Percentiles rank a stretch among this genome's conserved stretches.
Conservation (phyloP, 1,139 yeast species). For the Komagataea norvegica region DNA sequence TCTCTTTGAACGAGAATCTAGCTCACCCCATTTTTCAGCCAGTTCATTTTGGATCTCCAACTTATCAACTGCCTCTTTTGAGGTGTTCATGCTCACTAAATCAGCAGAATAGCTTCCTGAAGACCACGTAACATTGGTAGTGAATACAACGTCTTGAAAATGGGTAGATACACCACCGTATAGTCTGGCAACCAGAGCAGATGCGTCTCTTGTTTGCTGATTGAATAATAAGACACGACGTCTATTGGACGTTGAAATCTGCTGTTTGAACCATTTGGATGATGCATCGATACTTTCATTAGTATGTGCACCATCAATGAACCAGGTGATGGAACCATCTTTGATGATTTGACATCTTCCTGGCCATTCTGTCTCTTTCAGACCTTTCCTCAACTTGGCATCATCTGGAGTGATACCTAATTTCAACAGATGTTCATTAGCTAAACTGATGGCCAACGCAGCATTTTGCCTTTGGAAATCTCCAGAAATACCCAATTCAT, state of each 20-base stretch:
- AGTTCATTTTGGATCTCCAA: conserved; percentile 77
- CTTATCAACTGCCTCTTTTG: conserved; percentile 69
- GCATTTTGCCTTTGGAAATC: conserved; percentile 85
- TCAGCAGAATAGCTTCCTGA: conserved; percentile 78
- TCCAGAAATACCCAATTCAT: conserved; percentile 75
- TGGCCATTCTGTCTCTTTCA: conserved; percentile 76
- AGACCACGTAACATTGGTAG: conserved; percentile 91
- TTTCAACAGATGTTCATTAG: conserved; percentile 53
- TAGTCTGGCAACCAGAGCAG: conserved; percentile 52
- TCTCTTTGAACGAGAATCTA: conserved; percentile 43
- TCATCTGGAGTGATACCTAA: conserved; percentile 36
- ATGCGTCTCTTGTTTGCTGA: conserved; percentile 90
- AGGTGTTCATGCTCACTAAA: conserved; percentile 77
- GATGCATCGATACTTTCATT: conserved; percentile 79
- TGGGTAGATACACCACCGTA: conserved; percentile 39
- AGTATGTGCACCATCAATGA: conserved; percentile 95
- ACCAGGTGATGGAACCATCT: conserved; percentile 60
- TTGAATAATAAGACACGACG: conserved; percentile 66
- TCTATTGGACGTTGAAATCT: conserved; percentile 12
- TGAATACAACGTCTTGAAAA: conserved; percentile 77
- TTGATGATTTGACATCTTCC: conserved; percentile 84
- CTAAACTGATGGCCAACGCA: conserved; percentile 76
- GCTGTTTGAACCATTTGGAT: conserved; percentile 63
- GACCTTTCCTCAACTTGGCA: conserved; percentile 53
- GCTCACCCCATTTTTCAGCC: conserved; percentile 60